Percentiles rank a stretch among this genome's conserved stretches.
These are phyloP conservation scores for Aspergillus neoniger DNA, from an alignment of 2,329 filamentous ascomycete species.

Conservation along the genomic window DNA sequence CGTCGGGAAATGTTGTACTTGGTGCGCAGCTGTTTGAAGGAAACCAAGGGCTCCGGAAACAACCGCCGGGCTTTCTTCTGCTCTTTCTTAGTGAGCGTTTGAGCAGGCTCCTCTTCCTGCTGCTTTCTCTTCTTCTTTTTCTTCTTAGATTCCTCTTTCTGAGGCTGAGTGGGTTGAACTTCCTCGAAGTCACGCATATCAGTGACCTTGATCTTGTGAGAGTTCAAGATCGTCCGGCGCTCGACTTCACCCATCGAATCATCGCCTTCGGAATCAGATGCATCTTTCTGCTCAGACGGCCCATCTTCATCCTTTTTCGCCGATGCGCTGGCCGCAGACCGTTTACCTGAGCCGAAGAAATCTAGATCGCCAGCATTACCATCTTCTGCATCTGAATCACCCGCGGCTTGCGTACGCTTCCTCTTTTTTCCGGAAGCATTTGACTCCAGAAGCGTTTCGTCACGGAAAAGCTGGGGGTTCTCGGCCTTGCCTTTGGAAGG, in stretches of 20 bases:
- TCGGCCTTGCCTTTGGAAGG: constrained; percentile 45
- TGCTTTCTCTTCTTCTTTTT: constrained; percentile 62
- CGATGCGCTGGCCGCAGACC: constrained; percentile 23
- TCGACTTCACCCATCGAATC: constrained; percentile 64
- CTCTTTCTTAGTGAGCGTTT: constrained; percentile 48
- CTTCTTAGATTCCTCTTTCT: constrained; percentile 43
- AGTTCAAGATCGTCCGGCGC: constrained; percentile 71
- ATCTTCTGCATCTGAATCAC: constrained; percentile 19
- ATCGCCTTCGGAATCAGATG: constrained; percentile 26
- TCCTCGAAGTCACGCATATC: constrained; percentile 61
- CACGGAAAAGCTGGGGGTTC: constrained; percentile 42
- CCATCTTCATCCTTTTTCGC: constrained; percentile 21
- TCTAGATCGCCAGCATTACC: constrained; percentile 32
- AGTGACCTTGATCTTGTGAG: constrained; percentile 82
- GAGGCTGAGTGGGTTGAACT: constrained; percentile 26
- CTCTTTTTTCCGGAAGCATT: constrained; percentile 34
- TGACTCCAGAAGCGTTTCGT: constrained; percentile 31
- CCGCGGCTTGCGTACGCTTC: constrained; percentile 34
- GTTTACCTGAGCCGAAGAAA: constrained; percentile 39
- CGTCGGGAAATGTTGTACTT: constrained; percentile 73
- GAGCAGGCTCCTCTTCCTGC: constrained; percentile 34
- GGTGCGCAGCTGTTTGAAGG: constrained; percentile 71
- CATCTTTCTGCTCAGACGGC: constrained; percentile 25
- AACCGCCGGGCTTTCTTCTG: constrained; percentile 59
- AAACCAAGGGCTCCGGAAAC: constrained; percentile 75